Evolutionary conservation across 805 yeast species (phyloP), one percentile per base, ranked within the genome.

Genomic region (Sungouiozyma intestinalis): DNA sequence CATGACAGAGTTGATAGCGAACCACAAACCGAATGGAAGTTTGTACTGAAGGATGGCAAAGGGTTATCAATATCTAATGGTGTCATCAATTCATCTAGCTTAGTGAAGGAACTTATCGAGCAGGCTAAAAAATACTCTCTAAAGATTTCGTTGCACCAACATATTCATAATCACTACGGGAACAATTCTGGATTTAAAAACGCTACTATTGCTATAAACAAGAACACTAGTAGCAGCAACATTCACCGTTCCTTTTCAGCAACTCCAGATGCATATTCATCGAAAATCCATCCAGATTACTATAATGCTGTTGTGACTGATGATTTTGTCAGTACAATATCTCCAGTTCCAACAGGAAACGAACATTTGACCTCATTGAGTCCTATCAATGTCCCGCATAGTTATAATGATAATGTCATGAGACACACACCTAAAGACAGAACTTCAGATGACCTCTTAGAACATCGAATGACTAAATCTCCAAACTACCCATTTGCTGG

Each of bases 111-210:
- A 46, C 59, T 83, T 8, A 68, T 83, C 6, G 73, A 74, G 31
- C 70, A 78, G 40, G 88, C 88, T 0, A 76, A 72, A 46, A 62
- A 64, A 39, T 70, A 74, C 49, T 70, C 73, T 16, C 63, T 82
- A 35, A 70, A 74, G 36, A 69, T 86, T 13, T 79, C 86, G 3
- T 74, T 86, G 16, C 94, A 86, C 62, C 95, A 86, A 58, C 95
- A 85, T 59, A 78, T 82, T 37, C 90, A 84, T 60, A 85, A 85
- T 56, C 87, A 83, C 60, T 80, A 81, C 60, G 68, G 48, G 8
- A 34, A 36, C 16, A 21, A 21, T 15, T 15, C 35, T 24, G 16
- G 31, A 6, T 17, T 16, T 11, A 35, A 18, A 17, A 36, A 32
- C 13, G 9, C 13, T n/a, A 29, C 29, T 21, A 34, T 36, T 31